Evolutionary conservation across 345 rosid genomes (phyloP), one percentile per base, ranked within the genome.

Genomic region (Moricandia moricandioides): DNA sequence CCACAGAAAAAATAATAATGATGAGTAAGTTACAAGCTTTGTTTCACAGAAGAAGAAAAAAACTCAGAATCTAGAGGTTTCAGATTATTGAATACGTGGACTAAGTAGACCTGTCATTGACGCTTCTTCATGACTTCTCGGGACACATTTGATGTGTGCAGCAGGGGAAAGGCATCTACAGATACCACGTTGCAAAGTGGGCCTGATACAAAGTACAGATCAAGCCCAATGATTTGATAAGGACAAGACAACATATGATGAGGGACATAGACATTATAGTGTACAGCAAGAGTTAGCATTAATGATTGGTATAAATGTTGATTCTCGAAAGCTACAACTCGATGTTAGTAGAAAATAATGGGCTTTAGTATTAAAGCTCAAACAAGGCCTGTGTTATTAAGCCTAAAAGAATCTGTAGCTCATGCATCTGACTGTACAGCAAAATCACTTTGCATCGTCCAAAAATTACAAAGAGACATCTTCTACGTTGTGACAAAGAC

Each of bases 61-160:
- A 51, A 39, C 8, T 13, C 59, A 7, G 16, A 69, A 70, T 31
- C 60, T 56, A 76, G 66, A 63, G 14, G 75, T 70, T 56, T 62
- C 39, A 59, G 80, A 12, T 70, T 12, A 63, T 70, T 43, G 75
- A 76, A 21, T 55, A 63, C 54, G 75, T 70, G 75, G 75, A 70
- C 66, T 70, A 43, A 24, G 12, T 34, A 67, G 72, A 75, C 79
- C 11, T n/a, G 18, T 26, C 56, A 75, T 75, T 61, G 69, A 69
- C 43, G 69, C 69, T 27, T 40, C 77, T n/a, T 69, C 49, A 30
- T 62, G 74, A 69, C 79, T 68, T 66, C 51, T 33, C 29, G 26
- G 47, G 77, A 73, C 54, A 65, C 34, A 55, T 65, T 29, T 66
- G 72, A 67, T 57, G 59, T 65, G 72, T 74, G 65, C 71, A 31